Conservation (phyloP, 2,329 filamentous ascomycete genomes). For the Geosmithia putterillii region DNA sequence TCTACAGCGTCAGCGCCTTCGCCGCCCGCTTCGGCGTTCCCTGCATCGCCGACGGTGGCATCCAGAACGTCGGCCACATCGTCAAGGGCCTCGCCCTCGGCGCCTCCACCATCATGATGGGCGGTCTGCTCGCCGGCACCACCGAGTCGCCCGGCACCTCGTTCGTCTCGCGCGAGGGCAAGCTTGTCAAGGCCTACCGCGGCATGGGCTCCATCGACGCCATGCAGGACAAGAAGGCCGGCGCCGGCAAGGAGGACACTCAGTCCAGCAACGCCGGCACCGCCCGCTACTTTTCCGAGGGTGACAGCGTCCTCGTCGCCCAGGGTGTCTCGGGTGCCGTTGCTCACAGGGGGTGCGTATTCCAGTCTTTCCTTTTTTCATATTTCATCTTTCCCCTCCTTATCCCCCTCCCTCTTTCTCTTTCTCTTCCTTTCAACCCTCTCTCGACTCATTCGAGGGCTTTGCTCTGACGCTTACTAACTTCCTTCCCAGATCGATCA, state of each 20-base stretch:
- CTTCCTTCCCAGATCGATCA: conserved; percentile 51
- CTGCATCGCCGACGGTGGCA: conserved; percentile 94
- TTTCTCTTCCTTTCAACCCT: background rate
- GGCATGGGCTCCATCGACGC: conserved; percentile 98
- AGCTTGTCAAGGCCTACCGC: conserved; percentile 98
- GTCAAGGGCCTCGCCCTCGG: conserved; percentile 95
- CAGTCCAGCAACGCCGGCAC: conserved; percentile 87
- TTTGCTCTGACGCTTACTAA: conserved; percentile 13
- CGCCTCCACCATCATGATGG: conserved; percentile 98
- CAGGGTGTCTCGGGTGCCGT: conserved; percentile 90
- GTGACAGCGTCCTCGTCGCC: conserved; percentile 85
- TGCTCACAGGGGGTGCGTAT: conserved; percentile 58
- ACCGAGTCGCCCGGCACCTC: conserved; percentile 96
- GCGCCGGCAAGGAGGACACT: conserved; percentile 56
- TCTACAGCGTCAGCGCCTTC: conserved; percentile 81
- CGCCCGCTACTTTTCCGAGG: conserved; percentile 96
- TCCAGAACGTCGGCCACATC: conserved; percentile 98
- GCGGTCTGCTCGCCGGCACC: conserved; percentile 89
- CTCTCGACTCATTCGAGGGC: background rate
- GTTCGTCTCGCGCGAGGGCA: conserved; percentile 90
- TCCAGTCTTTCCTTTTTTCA: too few relatives aligned
- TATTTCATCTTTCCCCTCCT: conserved; percentile 7
- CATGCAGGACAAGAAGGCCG: conserved; percentile 98
- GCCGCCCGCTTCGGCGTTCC: conserved; percentile 90
- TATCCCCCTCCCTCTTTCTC: background rate